Evolutionary conservation across 345 rosid genomes (phyloP).

Genomic region (Acer campestre): DNA sequence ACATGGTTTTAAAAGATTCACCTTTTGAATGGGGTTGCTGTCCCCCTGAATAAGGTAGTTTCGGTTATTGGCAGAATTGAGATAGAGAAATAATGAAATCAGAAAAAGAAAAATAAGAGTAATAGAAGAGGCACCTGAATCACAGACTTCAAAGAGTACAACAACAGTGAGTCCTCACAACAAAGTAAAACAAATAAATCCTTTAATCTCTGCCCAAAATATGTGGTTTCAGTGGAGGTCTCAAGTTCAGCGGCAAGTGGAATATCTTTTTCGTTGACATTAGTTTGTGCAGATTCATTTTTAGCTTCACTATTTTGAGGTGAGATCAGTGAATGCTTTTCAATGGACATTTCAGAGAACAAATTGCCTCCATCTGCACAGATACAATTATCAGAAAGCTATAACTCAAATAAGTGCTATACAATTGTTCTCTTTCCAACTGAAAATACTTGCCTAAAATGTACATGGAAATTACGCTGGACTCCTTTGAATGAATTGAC

Average conservation of each 20-base stretch:
- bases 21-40: slow-evolving; percentile 42
- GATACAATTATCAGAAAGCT: slow-evolving; percentile 25
- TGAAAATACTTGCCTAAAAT: slow-evolving; percentile 58
- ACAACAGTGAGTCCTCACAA: slow-evolving; percentile 59
- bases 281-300: slow-evolving; percentile 32
- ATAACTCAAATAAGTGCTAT: slow-evolving; percentile 16
- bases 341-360: slow-evolving; percentile 35
- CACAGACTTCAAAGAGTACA: slow-evolving; percentile 53
- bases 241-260: slow-evolving; percentile 34
- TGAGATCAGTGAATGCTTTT: slow-evolving; percentile 24
- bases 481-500: slow-evolving; percentile 41
- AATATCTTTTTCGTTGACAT: slow-evolving; percentile 33
- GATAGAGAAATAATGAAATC: slow-evolving; percentile 16
- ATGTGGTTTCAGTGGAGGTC: slow-evolving; percentile 36
- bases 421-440: slow-evolving; percentile 15
- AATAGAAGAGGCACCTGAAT: slow-evolving; percentile 56
- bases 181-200: slow-evolving; percentile 55
- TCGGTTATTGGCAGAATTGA: slow-evolving; percentile 32
- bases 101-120: slow-evolving; percentile 12
- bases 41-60: slow-evolving; percentile 52
- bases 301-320: slow-evolving; percentile 37
- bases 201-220: slow-evolving; percentile 32
- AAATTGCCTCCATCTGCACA: slow-evolving; percentile 51
- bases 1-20: slow-evolving; percentile 60
- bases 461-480: slow-evolving; percentile 58